Conservation (phyloP, 2,329 filamentous ascomycete genomes). For the Alternaria hordeiaustralica region DNA sequence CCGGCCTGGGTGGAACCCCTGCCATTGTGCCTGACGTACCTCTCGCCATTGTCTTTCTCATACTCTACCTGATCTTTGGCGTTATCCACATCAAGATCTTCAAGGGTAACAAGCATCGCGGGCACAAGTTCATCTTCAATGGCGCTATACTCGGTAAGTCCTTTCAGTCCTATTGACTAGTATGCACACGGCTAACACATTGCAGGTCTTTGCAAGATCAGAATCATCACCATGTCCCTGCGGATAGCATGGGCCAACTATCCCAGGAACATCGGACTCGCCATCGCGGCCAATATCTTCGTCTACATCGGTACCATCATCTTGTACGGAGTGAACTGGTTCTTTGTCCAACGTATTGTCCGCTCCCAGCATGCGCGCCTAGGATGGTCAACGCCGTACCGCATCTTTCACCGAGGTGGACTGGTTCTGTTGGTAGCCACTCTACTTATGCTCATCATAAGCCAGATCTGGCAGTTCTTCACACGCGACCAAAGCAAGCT, state of each 20-base stretch:
- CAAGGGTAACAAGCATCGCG: slow-evolving; percentile 46
- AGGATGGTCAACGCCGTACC: slow-evolving; percentile 69
- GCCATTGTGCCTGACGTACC: slow-evolving; percentile 49
- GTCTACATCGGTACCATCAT: slow-evolving; percentile 76
- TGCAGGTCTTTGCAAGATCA: slow-evolving; percentile 53
- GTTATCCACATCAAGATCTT: slow-evolving; percentile 51
- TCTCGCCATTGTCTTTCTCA: slow-evolving; percentile 49
- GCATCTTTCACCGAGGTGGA: slow-evolving; percentile 56
- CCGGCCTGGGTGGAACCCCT: slow-evolving; percentile 40
- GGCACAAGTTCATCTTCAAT: slow-evolving; percentile 55
- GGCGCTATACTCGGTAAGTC: slow-evolving; percentile 50
- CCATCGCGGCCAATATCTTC: slow-evolving; percentile 70
- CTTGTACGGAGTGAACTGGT: slow-evolving; percentile 79
- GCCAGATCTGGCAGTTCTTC: slow-evolving; percentile 70
- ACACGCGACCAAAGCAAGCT: slow-evolving; percentile 63
- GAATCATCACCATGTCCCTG: slow-evolving; percentile 52
- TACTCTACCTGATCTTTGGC: slow-evolving; percentile 51
- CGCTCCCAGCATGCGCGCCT: slow-evolving; percentile 73
- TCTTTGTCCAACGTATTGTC: slow-evolving; percentile 78
- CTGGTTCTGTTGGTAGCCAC: slow-evolving; percentile 62
- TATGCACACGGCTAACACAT: slow-evolving; percentile 13
- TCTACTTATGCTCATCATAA: slow-evolving; percentile 70
- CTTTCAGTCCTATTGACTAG: neutral
- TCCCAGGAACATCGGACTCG: slow-evolving; percentile 54
- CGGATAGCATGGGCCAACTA: slow-evolving; percentile 47